Conservation (phyloP, 1,139 yeast species). For the Debaryomyces coudertii region DNA sequence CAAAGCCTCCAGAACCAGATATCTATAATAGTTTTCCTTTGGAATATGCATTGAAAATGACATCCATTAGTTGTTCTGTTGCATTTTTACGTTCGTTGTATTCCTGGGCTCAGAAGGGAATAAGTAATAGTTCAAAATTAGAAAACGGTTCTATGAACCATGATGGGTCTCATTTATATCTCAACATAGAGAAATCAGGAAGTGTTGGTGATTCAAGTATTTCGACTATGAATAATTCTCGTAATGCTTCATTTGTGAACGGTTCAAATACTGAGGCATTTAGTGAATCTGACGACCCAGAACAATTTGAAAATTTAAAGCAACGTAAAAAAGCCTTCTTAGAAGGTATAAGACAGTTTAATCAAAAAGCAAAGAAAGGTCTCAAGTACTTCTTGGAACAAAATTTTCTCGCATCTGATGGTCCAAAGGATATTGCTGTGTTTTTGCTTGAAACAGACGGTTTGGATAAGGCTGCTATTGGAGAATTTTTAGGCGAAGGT, state of each 20-base stretch:
- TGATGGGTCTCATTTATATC: slow-evolving; percentile 24
- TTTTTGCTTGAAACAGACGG: slow-evolving; percentile 80
- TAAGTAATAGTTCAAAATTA: slow-evolving; percentile 20
- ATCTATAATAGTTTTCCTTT: slow-evolving; percentile 59
- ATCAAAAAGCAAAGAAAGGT: slow-evolving; percentile 84
- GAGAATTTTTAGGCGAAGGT: slow-evolving; percentile 93
- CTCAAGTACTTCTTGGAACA: slow-evolving; percentile 60
- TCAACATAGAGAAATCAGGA: slow-evolving; percentile 41
- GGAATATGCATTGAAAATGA: slow-evolving; percentile 83
- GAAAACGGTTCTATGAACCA: slow-evolving; percentile 11
- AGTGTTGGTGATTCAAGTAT: slow-evolving; percentile 42
- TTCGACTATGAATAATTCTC: slow-evolving; percentile 31
- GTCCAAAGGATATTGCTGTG: slow-evolving; percentile 70
- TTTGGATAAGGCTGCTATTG: slow-evolving; percentile 80
- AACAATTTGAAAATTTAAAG: slow-evolving; percentile 83
- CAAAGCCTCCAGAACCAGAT: slow-evolving; percentile 68
- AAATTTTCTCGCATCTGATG: slow-evolving; percentile 62
- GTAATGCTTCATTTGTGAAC: slow-evolving; percentile 39
- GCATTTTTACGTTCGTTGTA: slow-evolving; percentile 80
- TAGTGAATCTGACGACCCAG: slow-evolving; percentile 67
- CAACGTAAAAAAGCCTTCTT: slow-evolving; percentile 79
- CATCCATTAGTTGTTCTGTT: slow-evolving; percentile 78
- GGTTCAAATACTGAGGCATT: slow-evolving; percentile 21
- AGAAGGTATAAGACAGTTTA: slow-evolving; percentile 79
- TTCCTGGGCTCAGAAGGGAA: slow-evolving; percentile 86